Conservation (phyloP, 139 green algal species). For the Eudorina sp. region DNA sequence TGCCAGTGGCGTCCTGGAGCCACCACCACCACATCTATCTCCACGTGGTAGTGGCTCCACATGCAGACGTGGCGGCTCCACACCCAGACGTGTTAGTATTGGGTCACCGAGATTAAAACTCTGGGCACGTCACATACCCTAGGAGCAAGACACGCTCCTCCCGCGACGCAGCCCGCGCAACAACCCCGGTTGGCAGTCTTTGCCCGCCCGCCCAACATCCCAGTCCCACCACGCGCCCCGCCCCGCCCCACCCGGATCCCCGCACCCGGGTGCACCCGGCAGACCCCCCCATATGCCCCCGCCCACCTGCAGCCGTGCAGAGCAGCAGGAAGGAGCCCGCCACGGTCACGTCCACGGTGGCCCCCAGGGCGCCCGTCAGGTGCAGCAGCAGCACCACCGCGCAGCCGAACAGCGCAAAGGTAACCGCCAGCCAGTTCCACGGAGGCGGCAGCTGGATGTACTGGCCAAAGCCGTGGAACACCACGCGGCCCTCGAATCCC, state of each 20-base stretch:
- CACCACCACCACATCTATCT: too few species aligned
- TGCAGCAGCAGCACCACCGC: constrained; percentile 74
- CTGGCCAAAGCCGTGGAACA: constrained; percentile 92
- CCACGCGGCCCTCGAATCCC: constrained; percentile 90
- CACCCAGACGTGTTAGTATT: too few species aligned
- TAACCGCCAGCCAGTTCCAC: constrained; percentile 91
- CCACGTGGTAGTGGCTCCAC: too few species aligned
- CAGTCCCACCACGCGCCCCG: background rate
- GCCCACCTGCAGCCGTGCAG: constrained; percentile 66
- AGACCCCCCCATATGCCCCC: too few species aligned
- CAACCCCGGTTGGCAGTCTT: too few species aligned
- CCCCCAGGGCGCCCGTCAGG: constrained; percentile 63
- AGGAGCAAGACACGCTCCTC: too few species aligned
- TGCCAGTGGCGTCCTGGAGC: too few species aligned
- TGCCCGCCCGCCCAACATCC: background rate
- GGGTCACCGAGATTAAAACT: too few species aligned
- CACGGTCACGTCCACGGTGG: constrained; percentile 62
- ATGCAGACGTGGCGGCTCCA: too few species aligned
- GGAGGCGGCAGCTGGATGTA: constrained; percentile 93
- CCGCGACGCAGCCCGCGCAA: too few species aligned
- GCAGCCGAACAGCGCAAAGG: constrained; percentile 80
- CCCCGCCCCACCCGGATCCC: background rate
- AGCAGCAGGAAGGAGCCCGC: constrained; percentile 68
- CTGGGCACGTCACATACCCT: too few species aligned
- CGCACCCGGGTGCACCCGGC: too few species aligned